These are phyloP conservation scores for Geotrichum australiense DNA, from an alignment of 1,139 yeast genomes.

Conservation along the genomic window DNA sequence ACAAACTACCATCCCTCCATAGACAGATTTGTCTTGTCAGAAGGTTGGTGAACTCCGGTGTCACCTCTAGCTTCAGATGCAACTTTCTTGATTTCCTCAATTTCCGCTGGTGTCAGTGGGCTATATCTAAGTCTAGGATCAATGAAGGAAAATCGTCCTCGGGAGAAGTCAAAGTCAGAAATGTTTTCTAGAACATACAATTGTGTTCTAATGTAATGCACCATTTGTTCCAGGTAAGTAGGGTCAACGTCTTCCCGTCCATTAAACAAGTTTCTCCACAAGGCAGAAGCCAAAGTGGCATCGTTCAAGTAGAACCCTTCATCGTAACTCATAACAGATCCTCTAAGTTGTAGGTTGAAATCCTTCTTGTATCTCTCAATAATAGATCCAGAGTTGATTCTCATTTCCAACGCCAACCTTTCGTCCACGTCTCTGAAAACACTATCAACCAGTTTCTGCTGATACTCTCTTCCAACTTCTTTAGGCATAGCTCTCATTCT, in stretches of 20 bases:
- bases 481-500: slow-evolving; percentile 96
- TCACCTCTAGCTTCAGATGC: slow-evolving; percentile 19
- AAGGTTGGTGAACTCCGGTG: slow-evolving; percentile 17
- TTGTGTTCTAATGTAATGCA: slow-evolving; percentile 83
- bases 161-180: slow-evolving; percentile 87
- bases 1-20: slow-evolving; percentile 24
- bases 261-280: slow-evolving; percentile 57
- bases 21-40: slow-evolving; percentile 21
- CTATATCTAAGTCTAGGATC: slow-evolving; percentile 78
- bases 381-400: slow-evolving; percentile 73
- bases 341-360: slow-evolving; percentile 83
- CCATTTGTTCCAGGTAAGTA: slow-evolving; percentile 77
- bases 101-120: slow-evolving; percentile 44
- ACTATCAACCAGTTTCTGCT: slow-evolving; percentile 84
- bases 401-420: slow-evolving; percentile 78
- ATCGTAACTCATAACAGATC: slow-evolving; percentile 84
- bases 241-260: slow-evolving; percentile 79
- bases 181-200: slow-evolving; percentile 76
- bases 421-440: slow-evolving; percentile 84
- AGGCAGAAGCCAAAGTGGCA: slow-evolving; percentile 75
- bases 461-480: slow-evolving; percentile 81
- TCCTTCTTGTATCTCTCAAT: slow-evolving; percentile 85
- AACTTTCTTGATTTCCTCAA: slow-evolving; percentile 18
- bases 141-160: slow-evolving; percentile 79
- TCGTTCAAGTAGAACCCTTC: slow-evolving; percentile 84